These are phyloP conservation scores for Pyrenopolyporus hunteri DNA, from an alignment of 495 filamentous ascomycete genomes.

Conservation along the genomic window DNA sequence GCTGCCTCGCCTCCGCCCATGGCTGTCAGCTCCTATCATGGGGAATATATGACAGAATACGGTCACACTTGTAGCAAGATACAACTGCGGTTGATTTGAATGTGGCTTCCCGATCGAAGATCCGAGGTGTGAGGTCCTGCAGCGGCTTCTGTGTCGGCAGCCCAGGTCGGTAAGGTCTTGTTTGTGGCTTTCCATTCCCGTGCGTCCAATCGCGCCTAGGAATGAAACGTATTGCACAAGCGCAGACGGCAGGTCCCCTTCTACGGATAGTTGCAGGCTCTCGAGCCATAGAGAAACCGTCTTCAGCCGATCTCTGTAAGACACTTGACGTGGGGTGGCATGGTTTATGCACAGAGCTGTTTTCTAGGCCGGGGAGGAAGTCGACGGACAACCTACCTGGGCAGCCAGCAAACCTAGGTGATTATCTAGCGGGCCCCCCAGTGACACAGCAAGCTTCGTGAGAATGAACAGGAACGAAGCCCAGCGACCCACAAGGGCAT, in stretches of 20 bases:
- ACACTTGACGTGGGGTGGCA: conserved; percentile 32
- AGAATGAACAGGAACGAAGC: not conserved
- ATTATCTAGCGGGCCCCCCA: conserved; percentile 13
- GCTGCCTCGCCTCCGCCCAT: too few species aligned
- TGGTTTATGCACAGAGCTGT: conserved; percentile 21
- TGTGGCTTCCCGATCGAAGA: conserved; percentile 30
- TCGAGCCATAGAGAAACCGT: conserved; percentile 34
- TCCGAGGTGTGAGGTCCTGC: conserved; percentile 18
- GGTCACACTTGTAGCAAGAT: conserved; percentile 1
- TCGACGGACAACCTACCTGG: conserved; percentile 1
- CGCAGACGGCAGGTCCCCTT: conserved; percentile 16
- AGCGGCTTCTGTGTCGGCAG: conserved; percentile 1
- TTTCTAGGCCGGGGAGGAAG: conserved; percentile 17
- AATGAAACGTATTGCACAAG: conserved; percentile 31
- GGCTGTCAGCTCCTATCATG: not conserved
- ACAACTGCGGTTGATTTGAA: conserved; percentile 17
- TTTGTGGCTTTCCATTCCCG: conserved; percentile 31
- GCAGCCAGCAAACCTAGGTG: conserved; percentile 24
- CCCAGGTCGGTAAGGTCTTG: conserved; percentile 15
- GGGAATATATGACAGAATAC: not conserved
- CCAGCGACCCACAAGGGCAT: not conserved
- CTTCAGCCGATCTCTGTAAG: conserved; percentile 33
- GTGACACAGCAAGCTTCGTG: conserved; percentile 18
- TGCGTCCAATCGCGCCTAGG: conserved; percentile 25
- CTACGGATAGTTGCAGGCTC: conserved; percentile 30